Conservation (phyloP, 164 flowering plant genomes). For the Nelumbo lutea region DNA sequence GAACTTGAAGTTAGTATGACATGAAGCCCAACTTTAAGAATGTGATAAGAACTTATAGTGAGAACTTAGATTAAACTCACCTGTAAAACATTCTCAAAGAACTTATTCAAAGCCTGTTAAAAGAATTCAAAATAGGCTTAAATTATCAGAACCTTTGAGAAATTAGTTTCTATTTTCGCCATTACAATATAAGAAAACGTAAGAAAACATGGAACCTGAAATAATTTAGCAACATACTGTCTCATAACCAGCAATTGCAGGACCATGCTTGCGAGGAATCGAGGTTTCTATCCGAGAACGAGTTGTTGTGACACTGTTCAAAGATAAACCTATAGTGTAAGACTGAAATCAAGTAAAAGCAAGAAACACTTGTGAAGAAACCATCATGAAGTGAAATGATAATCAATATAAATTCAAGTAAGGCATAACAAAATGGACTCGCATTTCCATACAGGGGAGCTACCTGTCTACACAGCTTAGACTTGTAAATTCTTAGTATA, state of each 20-base stretch:
- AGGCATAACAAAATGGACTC: background rate
- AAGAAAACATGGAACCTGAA: conserved; percentile 2
- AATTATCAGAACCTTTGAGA: background rate
- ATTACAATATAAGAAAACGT: background rate
- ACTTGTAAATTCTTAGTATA: too few relatives aligned
- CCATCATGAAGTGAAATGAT: background rate
- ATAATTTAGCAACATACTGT: conserved; percentile 37
- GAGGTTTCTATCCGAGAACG: conserved; percentile 87
- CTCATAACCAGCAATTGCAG: conserved; percentile 97
- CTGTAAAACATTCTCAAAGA: conserved; percentile 83
- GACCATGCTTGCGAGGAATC: conserved; percentile 99
- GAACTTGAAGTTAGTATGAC: background rate
- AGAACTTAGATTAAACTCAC: conserved; percentile 26
- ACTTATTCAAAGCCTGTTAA: conserved; percentile 79
- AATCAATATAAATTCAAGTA: background rate
- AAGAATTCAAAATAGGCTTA: background rate
- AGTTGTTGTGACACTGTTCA: conserved; percentile 72
- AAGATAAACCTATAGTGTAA: background rate
- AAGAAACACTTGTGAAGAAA: background rate
- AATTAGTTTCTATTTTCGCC: background rate
- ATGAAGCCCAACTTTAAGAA: background rate
- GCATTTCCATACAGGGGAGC: background rate
- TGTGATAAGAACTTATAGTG: background rate
- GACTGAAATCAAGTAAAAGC: background rate
- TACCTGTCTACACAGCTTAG: background rate